Evolutionary conservation across 352 stramenopile genomes (phyloP), one percentile per base, ranked within the genome.

Genomic region (Paralagenidium karlingii): DNA sequence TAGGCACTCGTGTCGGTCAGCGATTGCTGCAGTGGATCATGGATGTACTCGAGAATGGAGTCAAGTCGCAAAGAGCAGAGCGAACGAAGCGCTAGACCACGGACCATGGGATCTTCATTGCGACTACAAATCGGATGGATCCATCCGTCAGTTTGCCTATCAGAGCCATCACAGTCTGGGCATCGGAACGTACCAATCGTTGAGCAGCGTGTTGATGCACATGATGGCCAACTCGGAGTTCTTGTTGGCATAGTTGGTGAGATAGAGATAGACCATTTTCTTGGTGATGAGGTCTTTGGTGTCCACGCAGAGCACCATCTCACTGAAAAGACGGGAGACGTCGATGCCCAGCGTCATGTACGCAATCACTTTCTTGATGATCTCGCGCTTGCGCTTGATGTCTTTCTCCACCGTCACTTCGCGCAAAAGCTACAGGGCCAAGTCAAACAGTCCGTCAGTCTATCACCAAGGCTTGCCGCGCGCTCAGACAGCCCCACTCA

Each of bases 181-280:
- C 2, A 25, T 12, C 22, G 40, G 12, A 6, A 53, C 60, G 39
- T 53, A 89, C 66, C 94, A 99, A 63, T 99, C 96, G 46, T 98
- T 98, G n/a, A 97, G 73, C 33, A 99, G 70, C 38, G 96, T 99
- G 71, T 99, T 99, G 55, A 98, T 98, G 60, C 91, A 98, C 86
- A 99, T 98, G 59, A 99, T 97, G 26, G 95, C 95, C 43, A 99
- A 68, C 43, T 99, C 96, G 25, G 94, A 95, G 66, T 99, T 98
- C 47, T 94, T 94, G 45, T 95, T 78, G 5, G 96, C 96, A 68
- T 99, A 99, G 58, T 96, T 98, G 55, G 91, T 97, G 19, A 99
- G 68, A 60, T 98, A 99, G n/a, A 98, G 73, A 53, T 99, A 99
- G 15, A 98, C 93, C 95, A 99, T 99, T 60, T 99, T 99, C 73